Evolutionary conservation across 2,329 filamentous ascomycete species (phyloP), one percentile per base, ranked within the genome.

Genomic region (Epichloe sylvatica): DNA sequence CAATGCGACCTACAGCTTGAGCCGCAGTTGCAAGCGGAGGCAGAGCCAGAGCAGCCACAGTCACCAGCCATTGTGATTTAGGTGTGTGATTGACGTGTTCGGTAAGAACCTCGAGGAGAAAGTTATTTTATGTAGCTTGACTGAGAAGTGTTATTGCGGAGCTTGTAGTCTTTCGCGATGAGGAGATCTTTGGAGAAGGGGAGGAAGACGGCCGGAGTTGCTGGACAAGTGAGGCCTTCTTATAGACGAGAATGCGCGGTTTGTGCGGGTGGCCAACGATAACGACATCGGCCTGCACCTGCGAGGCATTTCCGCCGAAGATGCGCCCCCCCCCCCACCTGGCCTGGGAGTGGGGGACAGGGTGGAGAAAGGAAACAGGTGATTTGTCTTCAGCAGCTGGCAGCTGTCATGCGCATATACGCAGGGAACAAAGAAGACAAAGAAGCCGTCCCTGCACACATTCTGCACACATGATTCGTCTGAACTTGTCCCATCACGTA

Each of bases 21-120:
- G 61, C 64, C 64, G 55, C 64, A 66, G 60, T 60, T 64, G 61
- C 64, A 66, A 52, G 58, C 52, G 53, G 61, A 58, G 52, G 59
- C 53, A 52, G 53, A 55, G 56, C 63, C 61, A 54, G 62, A 64
- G 59, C 64, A 66, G 55, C 63, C 64, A 55, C 64, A 66, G 59
- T 66, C 55, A 54, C 59, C 63, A 62, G 62, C 56, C 64, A 67
- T 67, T 57, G 55, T 40, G 37, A 43, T 11, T 39, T 15, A 45
- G 39, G 47, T 43, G 49, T 51, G 15, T 30, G 40, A 9, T 4
- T 30, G 21, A 13, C 19, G 39, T 41, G 21, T n/a, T 19, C 9
- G 30, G 30, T 30, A 11, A 30, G 30, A 30, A 30, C 1, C 9
- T 30, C 9, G 8, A 1, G 30, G 30, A 30, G 30, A 30, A 30